phyloP scores from a whole-genome alignment of 83 land plant species.

The Thuja plicata region DNA sequence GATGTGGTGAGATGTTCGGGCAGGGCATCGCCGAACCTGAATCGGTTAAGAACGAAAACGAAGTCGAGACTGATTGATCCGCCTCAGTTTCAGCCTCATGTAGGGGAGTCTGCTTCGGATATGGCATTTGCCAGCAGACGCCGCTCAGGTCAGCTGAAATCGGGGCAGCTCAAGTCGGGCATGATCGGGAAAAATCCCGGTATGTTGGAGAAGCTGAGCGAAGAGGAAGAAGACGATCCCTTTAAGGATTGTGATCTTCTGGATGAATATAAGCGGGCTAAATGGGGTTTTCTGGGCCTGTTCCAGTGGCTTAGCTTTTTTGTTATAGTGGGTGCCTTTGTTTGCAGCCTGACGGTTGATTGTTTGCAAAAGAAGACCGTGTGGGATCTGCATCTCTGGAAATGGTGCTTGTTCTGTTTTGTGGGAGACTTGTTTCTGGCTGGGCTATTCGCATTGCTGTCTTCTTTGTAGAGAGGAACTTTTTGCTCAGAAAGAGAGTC shows the following conservation, averaged over 20 bases:
- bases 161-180: slow-evolving; percentile 28
- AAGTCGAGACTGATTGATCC: slow-evolving; percentile 57
- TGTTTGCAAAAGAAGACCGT: slow-evolving; percentile 21
- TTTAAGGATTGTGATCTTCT: slow-evolving; percentile 70
- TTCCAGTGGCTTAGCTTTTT: slow-evolving; percentile 63
- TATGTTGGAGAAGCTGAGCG: slow-evolving; percentile 7
- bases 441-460: slow-evolving; percentile 69
- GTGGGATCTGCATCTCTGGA: slow-evolving; percentile 76
- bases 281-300: slow-evolving; percentile 27
- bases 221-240: slow-evolving; percentile 82
- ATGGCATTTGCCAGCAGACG: slow-evolving; percentile 4
- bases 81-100: not conserved
- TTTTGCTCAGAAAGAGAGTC: slow-evolving; percentile 70
- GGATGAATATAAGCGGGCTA: slow-evolving; percentile 40
- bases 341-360: slow-evolving; percentile 42
- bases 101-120: not conserved
- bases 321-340: slow-evolving; percentile 47
- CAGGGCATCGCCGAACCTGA: slow-evolving; percentile 25
- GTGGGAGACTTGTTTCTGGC: slow-evolving; percentile 81
- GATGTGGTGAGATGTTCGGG: slow-evolving; percentile 52
- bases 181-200: slow-evolving; percentile 8
- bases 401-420: slow-evolving; percentile 76
- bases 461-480: slow-evolving; percentile 73
- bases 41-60: slow-evolving; percentile 31
- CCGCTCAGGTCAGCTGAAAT: slow-evolving; percentile 13